Percentiles rank a stretch among this genome's conserved stretches.
Conservation (phyloP, 371 early-diverging fungal genomes). For the Blyttiomyces sp. region DNA sequence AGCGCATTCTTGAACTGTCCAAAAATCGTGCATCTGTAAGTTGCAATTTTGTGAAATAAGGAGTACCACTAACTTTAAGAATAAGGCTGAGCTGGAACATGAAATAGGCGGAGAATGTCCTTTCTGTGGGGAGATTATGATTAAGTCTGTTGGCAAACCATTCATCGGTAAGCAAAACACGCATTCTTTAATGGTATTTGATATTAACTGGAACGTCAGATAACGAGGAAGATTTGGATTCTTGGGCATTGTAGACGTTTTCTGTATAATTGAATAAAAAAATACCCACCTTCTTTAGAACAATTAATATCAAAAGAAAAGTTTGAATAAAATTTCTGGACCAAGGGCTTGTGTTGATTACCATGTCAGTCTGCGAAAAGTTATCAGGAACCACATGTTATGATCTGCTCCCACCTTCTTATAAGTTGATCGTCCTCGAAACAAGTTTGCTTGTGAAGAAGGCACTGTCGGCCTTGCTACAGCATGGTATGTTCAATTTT, state of each 20-base stretch:
- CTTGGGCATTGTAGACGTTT: no score
- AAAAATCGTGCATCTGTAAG: not conserved
- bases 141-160: slow-evolving; percentile 71
- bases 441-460: slow-evolving; percentile 86
- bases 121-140: slow-evolving; percentile 86
- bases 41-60: slow-evolving; percentile 1
- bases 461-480: slow-evolving; percentile 85
- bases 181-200: not conserved
- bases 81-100: slow-evolving; percentile 73
- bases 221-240: no score
- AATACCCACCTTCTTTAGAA: no score
- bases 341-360: no score
- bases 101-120: slow-evolving; percentile 81
- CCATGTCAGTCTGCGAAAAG: no score
- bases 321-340: no score
- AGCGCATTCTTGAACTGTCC: not conserved
- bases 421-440: slow-evolving; percentile 88
- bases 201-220: no score
- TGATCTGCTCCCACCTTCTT: slow-evolving; percentile 86
- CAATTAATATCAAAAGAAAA: no score
- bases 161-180: slow-evolving; percentile 40
- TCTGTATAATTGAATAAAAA: no score
- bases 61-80: no score
- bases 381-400: no score
- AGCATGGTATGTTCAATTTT: slow-evolving; percentile 66